Percentiles rank a stretch among this genome's conserved stretches.
Evolutionary conservation across 2,329 filamentous ascomycete species (phyloP).

Genomic region (Sporothrix pallida): DNA sequence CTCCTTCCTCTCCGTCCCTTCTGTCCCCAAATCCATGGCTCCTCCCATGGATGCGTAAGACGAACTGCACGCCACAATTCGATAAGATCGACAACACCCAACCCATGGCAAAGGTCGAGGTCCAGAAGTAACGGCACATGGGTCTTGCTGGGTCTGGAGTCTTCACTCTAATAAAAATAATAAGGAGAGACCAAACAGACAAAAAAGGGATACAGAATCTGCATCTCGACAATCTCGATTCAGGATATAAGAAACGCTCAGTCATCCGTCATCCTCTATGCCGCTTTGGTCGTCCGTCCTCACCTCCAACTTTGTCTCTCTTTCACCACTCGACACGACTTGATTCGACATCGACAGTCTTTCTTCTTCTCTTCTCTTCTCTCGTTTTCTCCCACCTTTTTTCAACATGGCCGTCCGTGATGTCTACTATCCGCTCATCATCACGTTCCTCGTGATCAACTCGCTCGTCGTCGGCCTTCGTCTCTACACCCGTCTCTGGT

Average conservation of each 20-base stretch:
- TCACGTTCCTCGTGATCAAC: slow-evolving; percentile 32
- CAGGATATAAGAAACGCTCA: slow-evolving; percentile 2
- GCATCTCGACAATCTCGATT: neutral
- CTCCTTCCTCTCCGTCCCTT: neutral
- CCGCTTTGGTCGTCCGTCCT: neutral
- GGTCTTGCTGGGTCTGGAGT: neutral
- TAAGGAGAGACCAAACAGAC: neutral
- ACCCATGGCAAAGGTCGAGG: neutral
- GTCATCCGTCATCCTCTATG: neutral
- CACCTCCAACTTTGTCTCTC: slow-evolving; percentile 2
- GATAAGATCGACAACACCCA: slow-evolving; percentile 18
- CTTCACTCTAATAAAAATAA: neutral
- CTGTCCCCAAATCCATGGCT: neutral
- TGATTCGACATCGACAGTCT: neutral
- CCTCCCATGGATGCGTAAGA: neutral
- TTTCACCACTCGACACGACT: neutral
- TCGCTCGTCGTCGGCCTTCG: slow-evolving; percentile 24
- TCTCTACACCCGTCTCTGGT: slow-evolving; percentile 20
- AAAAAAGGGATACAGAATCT: neutral
- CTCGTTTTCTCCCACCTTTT: neutral
- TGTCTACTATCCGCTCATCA: slow-evolving; percentile 32
- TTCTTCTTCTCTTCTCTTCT: neutral
- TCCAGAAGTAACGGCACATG: neutral
- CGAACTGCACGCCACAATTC: slow-evolving; percentile 15
- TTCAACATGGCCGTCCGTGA: slow-evolving; percentile 27